Percentiles rank a stretch among this genome's conserved stretches.
phyloP scores from a whole-genome alignment of 2,329 filamentous ascomycete species.

The Fusarium udum region DNA sequence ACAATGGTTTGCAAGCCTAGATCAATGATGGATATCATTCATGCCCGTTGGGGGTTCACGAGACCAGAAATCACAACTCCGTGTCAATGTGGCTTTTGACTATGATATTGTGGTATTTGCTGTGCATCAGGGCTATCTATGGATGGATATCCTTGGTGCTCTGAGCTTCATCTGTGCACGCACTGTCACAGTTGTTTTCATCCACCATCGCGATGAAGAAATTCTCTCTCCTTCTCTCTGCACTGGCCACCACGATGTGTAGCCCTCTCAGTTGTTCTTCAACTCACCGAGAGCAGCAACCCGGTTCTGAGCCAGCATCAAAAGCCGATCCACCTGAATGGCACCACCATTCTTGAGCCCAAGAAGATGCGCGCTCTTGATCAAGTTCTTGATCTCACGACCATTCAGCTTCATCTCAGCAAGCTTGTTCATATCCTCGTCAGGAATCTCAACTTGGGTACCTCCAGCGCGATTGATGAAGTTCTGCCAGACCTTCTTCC shows the following conservation, averaged over 20 bases:
- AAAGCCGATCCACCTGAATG: constrained; percentile 43
- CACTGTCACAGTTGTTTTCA: not conserved
- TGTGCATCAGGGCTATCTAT: not conserved
- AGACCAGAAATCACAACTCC: too few relatives aligned
- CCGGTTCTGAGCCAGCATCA: constrained; percentile 48
- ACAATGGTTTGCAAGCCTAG: too few relatives aligned
- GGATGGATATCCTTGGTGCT: too few relatives aligned
- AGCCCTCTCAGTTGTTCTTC: not conserved
- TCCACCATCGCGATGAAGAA: not conserved
- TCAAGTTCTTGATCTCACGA: constrained; percentile 60
- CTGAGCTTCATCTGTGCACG: not conserved
- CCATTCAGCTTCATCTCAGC: constrained; percentile 55
- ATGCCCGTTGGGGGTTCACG: not conserved
- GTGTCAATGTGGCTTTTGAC: rapidly evolving
- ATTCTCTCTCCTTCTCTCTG: rapidly evolving
- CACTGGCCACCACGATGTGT: not conserved
- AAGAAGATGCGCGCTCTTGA: constrained; percentile 53
- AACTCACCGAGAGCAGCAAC: constrained; percentile 18
- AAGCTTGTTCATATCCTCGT: constrained; percentile 47
- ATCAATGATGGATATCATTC: not conserved
- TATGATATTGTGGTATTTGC: too few relatives aligned
- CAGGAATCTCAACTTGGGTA: constrained; percentile 41
- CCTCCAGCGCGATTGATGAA: constrained; percentile 46
- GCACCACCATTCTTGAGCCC: constrained; percentile 43
- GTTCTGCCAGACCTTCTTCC: constrained; percentile 50